Evolutionary conservation across 2,329 filamentous ascomycete genomes (phyloP).

Genomic region (Madurella fahalii): DNA sequence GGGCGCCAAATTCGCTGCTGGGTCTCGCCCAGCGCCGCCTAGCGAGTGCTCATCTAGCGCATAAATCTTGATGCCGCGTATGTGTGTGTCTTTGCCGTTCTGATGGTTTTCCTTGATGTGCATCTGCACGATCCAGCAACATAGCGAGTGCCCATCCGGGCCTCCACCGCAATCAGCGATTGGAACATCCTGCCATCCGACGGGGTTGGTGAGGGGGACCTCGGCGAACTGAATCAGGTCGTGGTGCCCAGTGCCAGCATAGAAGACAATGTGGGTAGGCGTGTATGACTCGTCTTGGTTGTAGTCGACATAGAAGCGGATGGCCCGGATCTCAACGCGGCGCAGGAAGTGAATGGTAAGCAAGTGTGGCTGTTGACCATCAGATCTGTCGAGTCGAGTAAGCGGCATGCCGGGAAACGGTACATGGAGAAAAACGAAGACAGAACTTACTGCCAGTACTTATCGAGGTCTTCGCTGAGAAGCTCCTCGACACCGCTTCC

Average conservation of each 20-base stretch:
- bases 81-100: slow-evolving; percentile 98
- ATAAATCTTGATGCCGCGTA: slow-evolving; percentile 87
- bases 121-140: slow-evolving; percentile 86
- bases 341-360: slow-evolving; percentile 81
- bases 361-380: slow-evolving; percentile 77
- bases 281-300: slow-evolving; percentile 94
- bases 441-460: slow-evolving; percentile 70
- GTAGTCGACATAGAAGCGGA: slow-evolving; percentile 87
- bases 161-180: slow-evolving; percentile 52
- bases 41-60: slow-evolving; percentile 50
- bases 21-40: slow-evolving; percentile 34
- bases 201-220: slow-evolving; percentile 72
- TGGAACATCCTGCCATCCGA: slow-evolving; percentile 87
- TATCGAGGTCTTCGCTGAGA: slow-evolving; percentile 65
- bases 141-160: slow-evolving; percentile 67
- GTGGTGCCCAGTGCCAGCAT: slow-evolving; percentile 86
- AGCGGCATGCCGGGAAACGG: background rate
- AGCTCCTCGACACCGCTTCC: slow-evolving; percentile 75
- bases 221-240: slow-evolving; percentile 84
- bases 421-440: background rate
- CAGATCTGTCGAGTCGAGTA: slow-evolving; percentile 50
- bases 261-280: slow-evolving; percentile 84
- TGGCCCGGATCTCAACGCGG: slow-evolving; percentile 70
- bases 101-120: slow-evolving; percentile 95
- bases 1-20: slow-evolving; percentile 33